Conservation (phyloP, 2,329 filamentous ascomycete species). For the Thelonectria discophora region DNA sequence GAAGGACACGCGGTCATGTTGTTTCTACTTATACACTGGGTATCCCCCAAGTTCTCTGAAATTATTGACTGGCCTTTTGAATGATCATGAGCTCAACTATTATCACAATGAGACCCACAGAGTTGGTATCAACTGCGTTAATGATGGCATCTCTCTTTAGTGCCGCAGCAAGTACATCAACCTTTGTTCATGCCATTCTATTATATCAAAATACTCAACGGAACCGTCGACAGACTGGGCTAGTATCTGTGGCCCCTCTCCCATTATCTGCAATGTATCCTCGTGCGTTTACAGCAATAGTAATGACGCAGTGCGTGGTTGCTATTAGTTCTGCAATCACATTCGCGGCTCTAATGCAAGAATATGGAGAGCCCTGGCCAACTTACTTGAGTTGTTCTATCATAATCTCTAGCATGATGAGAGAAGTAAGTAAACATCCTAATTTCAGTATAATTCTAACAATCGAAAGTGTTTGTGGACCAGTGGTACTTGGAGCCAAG, state of each 20-base stretch:
- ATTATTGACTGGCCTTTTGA: neutral
- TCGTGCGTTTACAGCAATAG: neutral
- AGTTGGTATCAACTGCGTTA: neutral
- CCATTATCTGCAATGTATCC: neutral
- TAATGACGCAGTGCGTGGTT: neutral
- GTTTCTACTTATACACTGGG: conserved; percentile 7
- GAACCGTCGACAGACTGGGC: neutral
- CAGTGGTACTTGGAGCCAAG: neutral
- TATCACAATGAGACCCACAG: conserved; percentile 2
- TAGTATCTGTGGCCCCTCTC: conserved; percentile 1
- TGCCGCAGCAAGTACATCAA: neutral
- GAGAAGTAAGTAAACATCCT: conserved; percentile 2
- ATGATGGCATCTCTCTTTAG: neutral
- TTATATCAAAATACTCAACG: conserved; percentile 1
- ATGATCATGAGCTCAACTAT: neutral
- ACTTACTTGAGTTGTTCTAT: neutral
- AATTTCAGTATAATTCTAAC: neutral
- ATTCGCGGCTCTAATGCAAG: neutral
- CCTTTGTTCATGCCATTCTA: neutral
- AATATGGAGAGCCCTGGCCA: neutral
- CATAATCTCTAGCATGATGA: neutral
- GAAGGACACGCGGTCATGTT: neutral
- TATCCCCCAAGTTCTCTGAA: neutral
- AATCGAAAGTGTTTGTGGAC: neutral
- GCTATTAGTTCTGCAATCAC: neutral